phyloP scores from a whole-genome alignment of 1,284 basidiomycete genomes.

The Cutaneotrichosporon dermatis region DNA sequence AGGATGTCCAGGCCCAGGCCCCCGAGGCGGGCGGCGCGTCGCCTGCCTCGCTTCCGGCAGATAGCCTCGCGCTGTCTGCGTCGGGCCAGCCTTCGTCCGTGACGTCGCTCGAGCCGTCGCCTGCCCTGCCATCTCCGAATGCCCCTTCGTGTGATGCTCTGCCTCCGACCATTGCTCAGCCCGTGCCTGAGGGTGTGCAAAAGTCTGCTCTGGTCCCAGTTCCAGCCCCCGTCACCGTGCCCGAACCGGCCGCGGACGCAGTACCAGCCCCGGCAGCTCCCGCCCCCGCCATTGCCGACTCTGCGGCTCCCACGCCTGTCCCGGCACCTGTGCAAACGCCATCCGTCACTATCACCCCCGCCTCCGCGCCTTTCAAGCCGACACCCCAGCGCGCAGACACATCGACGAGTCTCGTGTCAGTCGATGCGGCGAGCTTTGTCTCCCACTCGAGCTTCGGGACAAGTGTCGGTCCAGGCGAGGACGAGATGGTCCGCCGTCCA shows the following conservation, averaged over 20 bases:
- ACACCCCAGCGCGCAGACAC: neutral
- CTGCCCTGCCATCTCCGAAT: neutral
- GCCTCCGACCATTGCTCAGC: too few species aligned
- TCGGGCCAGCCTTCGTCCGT: neutral
- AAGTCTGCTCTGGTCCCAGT: too few species aligned
- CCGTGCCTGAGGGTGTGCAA: too few species aligned
- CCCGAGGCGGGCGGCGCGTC: neutral
- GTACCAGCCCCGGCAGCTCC: too few species aligned
- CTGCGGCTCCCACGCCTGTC: too few species aligned
- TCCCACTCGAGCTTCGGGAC: neutral
- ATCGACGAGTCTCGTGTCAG: neutral
- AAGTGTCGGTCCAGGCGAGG: neutral
- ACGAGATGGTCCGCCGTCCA: neutral
- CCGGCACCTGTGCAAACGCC: too few species aligned
- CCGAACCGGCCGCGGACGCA: too few species aligned
- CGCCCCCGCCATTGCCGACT: too few species aligned
- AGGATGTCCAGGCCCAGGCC: neutral
- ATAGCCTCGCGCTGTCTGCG: neutral
- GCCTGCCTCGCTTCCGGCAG: neutral
- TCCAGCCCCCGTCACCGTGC: too few species aligned
- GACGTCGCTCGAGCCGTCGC: neutral
- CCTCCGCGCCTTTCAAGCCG: constrained; percentile 2
- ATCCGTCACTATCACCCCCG: too few species aligned
- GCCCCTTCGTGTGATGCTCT: too few species aligned
- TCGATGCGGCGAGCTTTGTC: constrained; percentile 4